phyloP scores from a whole-genome alignment of 768 basidiomycete genomes.

The Pleurotus pulmonarius region DNA sequence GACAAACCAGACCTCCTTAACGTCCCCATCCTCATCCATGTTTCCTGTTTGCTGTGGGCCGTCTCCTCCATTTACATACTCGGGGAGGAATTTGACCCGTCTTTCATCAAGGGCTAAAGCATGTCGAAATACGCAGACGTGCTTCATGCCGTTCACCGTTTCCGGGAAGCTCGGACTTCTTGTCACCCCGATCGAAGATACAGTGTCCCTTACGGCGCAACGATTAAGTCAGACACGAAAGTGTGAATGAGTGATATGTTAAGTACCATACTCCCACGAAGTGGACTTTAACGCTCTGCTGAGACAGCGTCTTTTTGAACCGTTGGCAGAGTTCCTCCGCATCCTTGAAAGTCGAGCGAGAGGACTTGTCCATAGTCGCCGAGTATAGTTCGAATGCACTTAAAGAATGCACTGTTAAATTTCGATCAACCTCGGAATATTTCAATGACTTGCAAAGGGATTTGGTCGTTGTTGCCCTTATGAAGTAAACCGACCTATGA shows the following conservation, averaged over 20 bases:
- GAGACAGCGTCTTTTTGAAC: conserved; percentile 17
- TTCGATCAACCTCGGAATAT: not conserved
- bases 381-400: conserved; percentile 37
- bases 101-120: conserved; percentile 44
- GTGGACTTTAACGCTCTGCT: conserved; percentile 29
- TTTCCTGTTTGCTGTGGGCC: not conserved
- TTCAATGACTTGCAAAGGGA: conserved; percentile 27
- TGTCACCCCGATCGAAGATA: conserved; percentile 38
- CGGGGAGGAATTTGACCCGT: conserved; percentile 43
- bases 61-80: conserved; percentile 22
- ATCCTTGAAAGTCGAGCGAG: not conserved
- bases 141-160: conserved; percentile 21
- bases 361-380: conserved; percentile 12
- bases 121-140: conserved; percentile 41
- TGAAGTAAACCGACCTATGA: conserved; percentile 36
- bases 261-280: conserved; percentile 43
- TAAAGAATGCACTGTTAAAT: not conserved
- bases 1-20: conserved; percentile 29
- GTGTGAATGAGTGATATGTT: not conserved
- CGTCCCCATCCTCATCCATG: conserved; percentile 1
- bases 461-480: conserved; percentile 38
- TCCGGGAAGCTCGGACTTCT: conserved; percentile 25
- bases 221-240: not conserved
- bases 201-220: conserved; percentile 36
- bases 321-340: conserved; percentile 12